phyloP scores from a whole-genome alignment of 495 filamentous ascomycete species.

The Penicillium atrosanguineum region DNA sequence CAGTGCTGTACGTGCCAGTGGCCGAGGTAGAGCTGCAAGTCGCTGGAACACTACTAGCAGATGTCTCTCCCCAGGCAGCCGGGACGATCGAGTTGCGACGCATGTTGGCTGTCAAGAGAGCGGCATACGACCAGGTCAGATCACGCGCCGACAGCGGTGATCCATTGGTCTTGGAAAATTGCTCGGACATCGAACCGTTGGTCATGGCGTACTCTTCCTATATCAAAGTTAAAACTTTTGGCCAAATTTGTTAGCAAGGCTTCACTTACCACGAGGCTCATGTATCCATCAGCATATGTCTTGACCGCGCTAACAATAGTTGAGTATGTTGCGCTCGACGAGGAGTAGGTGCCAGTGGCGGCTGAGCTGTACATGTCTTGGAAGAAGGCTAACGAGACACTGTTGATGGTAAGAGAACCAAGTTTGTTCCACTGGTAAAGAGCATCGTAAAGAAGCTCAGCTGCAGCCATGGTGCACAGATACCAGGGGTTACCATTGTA shows the following conservation, averaged over 20 bases:
- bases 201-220: constrained; percentile 39
- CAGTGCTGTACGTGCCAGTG: constrained; percentile 57
- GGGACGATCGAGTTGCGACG: constrained; percentile 50
- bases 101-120: constrained; percentile 49
- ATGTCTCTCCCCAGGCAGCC: constrained; percentile 53
- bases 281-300: constrained; percentile 64
- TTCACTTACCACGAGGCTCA: constrained; percentile 45
- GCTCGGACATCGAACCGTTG: constrained; percentile 60
- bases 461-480: constrained; percentile 60
- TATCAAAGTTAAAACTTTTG: neutral
- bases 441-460: constrained; percentile 65
- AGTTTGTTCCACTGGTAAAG: constrained; percentile 55
- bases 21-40: constrained; percentile 52
- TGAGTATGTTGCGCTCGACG: constrained; percentile 45
- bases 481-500: constrained; percentile 70
- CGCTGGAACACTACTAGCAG: constrained; percentile 50
- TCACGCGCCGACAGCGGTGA: constrained; percentile 52
- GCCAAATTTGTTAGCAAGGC: too few relatives aligned
- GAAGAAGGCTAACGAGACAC: constrained; percentile 57
- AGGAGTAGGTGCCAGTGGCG: constrained; percentile 49
- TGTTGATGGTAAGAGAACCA: constrained; percentile 52
- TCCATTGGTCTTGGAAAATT: constrained; percentile 54
- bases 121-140: constrained; percentile 54
- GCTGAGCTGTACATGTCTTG: constrained; percentile 47
- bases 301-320: constrained; percentile 52